These are phyloP conservation scores for Tetrastigma voinierianum DNA, from an alignment of 164 flowering plant genomes.

Conservation along the genomic window DNA sequence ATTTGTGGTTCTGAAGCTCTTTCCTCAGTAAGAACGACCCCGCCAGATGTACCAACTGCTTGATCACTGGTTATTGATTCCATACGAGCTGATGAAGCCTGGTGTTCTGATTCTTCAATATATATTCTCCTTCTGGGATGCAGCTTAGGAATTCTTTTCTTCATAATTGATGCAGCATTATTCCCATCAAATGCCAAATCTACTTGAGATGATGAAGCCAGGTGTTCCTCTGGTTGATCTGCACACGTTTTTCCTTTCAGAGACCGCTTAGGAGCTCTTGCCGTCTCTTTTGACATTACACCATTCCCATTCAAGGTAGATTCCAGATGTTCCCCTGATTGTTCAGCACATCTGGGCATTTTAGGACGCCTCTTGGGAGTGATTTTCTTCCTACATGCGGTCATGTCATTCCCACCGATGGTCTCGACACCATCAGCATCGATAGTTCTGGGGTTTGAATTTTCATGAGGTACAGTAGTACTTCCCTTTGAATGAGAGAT, in stretches of 20 bases:
- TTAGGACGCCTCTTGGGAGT: neutral
- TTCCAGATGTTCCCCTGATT: neutral
- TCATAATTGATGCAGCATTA: neutral
- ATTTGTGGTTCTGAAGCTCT: too few relatives aligned
- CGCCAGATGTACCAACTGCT: too few relatives aligned
- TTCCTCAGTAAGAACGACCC: too few relatives aligned
- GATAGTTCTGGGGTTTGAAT: neutral
- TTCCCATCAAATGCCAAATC: neutral
- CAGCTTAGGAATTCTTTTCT: neutral
- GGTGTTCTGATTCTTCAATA: neutral
- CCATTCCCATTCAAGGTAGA: neutral
- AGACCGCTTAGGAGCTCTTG: neutral
- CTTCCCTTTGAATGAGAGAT: neutral
- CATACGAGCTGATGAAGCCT: neutral
- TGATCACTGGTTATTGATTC: too few relatives aligned
- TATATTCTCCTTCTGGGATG: neutral
- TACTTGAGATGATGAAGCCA: constrained; percentile 8
- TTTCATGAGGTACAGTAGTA: constrained; percentile 3
- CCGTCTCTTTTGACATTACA: neutral
- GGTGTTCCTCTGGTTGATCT: constrained; percentile 1
- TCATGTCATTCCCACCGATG: neutral
- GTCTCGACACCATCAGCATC: neutral
- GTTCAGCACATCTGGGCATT: neutral
- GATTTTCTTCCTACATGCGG: neutral
- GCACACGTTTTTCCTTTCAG: neutral